Percentiles rank a stretch among this genome's conserved stretches.
These are phyloP conservation scores for Taiozyma sp. DNA, from an alignment of 1,139 yeast species.

Conservation along the genomic window DNA sequence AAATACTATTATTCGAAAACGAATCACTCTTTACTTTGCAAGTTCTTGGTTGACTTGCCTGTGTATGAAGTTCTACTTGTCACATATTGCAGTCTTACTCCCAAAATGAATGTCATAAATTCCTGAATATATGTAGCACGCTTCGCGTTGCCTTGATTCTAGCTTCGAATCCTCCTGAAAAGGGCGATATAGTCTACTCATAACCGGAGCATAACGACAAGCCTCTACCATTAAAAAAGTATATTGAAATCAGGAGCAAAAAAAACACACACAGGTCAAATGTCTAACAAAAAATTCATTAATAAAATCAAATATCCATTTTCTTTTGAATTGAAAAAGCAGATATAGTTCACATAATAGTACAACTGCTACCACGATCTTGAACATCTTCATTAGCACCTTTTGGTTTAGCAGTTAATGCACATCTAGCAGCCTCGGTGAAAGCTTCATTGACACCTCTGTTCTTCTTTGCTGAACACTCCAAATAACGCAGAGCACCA, in stretches of 20 bases:
- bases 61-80: no score
- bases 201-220: neutral
- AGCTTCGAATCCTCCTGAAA: no score
- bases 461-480: slow-evolving; percentile 90
- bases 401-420: slow-evolving; percentile 82
- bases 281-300: neutral
- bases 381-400: slow-evolving; percentile 58
- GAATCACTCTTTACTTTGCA: no score
- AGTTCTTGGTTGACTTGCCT: no score
- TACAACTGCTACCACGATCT: slow-evolving; percentile 30
- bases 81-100: no score
- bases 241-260: neutral
- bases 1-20: no score
- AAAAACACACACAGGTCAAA: neutral
- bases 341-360: slow-evolving; percentile 29
- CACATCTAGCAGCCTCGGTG: slow-evolving; percentile 96
- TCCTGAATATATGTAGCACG: no score
- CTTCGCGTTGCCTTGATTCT: no score
- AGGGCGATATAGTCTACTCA: no score
- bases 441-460: slow-evolving; percentile 96
- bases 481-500: slow-evolving; percentile 82
- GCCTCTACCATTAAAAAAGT: neutral
- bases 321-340: neutral
- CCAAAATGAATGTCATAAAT: no score
- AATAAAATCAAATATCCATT: neutral